Percentiles rank a stretch among this genome's conserved stretches.
These are phyloP conservation scores for Arabis hirsuta DNA, from an alignment of 345 rosid genomes.

Conservation along the genomic window DNA sequence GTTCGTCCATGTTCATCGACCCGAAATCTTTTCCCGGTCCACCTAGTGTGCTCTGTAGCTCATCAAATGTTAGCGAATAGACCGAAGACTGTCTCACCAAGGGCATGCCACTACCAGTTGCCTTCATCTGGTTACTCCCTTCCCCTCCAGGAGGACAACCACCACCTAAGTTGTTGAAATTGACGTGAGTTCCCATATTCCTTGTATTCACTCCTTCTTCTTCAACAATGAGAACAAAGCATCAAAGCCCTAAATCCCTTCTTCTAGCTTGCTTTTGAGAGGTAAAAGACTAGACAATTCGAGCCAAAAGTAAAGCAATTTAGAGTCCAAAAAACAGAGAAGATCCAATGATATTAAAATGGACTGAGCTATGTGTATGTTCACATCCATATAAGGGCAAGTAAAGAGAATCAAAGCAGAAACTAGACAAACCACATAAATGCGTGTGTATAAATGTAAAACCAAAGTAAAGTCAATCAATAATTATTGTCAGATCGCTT, in stretches of 20 bases:
- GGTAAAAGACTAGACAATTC: not conserved
- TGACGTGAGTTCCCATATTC: constrained; percentile 60
- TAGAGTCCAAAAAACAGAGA: constrained; percentile 36
- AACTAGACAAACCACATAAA: constrained; percentile 32
- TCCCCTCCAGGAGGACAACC: constrained; percentile 52
- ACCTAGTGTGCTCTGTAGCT: constrained; percentile 75
- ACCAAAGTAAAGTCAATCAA: constrained; percentile 26
- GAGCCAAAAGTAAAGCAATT: constrained; percentile 6
- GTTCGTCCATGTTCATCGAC: constrained; percentile 98
- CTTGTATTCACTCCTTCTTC: constrained; percentile 29
- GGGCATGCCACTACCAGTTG: constrained; percentile 44
- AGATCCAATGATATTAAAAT: not conserved
- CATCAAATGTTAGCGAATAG: constrained; percentile 85
- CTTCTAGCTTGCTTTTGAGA: constrained; percentile 14
- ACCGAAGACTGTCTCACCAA: constrained; percentile 78
- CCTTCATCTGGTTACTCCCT: constrained; percentile 44
- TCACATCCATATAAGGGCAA: constrained; percentile 17
- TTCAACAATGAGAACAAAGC: constrained; percentile 32
- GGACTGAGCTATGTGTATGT: constrained; percentile 15
- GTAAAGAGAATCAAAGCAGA: not conserved
- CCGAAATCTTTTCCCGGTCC: constrained; percentile 90
- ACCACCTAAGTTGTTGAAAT: constrained; percentile 63
- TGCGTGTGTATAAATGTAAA: constrained; percentile 38
- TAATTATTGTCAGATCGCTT: constrained; percentile 31
- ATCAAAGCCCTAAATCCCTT: constrained; percentile 9